Base-by-base conservation (phyloP, 2,329 filamentous ascomycete species). In the Epichloe uncinata region DNA sequence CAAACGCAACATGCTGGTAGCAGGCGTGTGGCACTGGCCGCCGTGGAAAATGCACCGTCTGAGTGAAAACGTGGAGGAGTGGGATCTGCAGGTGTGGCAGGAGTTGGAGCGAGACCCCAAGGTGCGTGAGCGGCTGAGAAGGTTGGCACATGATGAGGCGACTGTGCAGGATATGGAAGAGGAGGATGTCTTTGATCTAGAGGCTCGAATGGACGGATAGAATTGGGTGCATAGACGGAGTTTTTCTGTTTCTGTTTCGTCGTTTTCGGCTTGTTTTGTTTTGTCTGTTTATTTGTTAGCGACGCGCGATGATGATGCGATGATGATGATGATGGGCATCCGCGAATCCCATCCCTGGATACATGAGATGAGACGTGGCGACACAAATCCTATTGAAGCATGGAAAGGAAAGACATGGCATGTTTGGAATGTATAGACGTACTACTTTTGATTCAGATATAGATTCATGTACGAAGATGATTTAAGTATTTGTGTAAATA, bases 81-180 rank as follows among this genome's bases (percentile, higher is more conserved):
- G 74, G 71, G 69, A 74, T 13, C 58, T 79, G 3, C 73, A 73
- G 57, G 59, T 79, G 5, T 80, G 77, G 77, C 77, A 80, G 60
- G 75, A 79, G 59, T 61, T 80, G 53, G 77, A 80, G 61, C 69
- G 72, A 59, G 72, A 79, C 45, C 67, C 71, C 2, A 62, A 54
- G 0, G 65, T 78, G 7, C 63, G 60, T 42, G 66, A 68, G 52
- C 64, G 68, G 34, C 56, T 80, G 41, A 64, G 60, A 47, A 60
- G 60, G 53, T 65, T 76, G 54, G 67, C 68, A 40, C 57, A 62
- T 15, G 64, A 67, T 45, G 66, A 66, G 34, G 56, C 55, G 1
- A 52, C 58, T 2, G 60, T 57, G 18, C 56, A 58, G 5, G 59
- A 59, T 1, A 56, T 58, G 20, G 52, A 49, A n/a, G 58, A 58